Percentiles rank a stretch among this genome's conserved stretches.
Conservation (phyloP, 176 grass and related monocot genomes). For the Eragrostis curvula region DNA sequence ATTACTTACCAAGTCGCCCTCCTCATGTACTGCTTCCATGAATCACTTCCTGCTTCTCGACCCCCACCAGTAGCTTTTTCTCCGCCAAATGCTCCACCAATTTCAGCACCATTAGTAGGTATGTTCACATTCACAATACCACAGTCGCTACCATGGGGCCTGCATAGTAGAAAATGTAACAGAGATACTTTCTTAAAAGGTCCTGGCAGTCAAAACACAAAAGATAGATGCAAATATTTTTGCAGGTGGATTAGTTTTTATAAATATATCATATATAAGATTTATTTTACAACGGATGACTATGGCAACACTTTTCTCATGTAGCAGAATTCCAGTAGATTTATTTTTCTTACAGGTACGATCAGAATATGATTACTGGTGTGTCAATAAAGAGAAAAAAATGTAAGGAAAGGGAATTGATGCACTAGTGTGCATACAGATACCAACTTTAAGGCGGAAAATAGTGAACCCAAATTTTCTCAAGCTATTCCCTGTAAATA, state of each 20-base stretch:
- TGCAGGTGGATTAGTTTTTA: constrained; percentile 19
- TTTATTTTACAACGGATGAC: not conserved
- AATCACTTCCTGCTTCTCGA: constrained; percentile 97
- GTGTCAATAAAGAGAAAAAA: not conserved
- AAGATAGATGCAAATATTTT: not conserved
- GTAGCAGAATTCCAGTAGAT: not conserved
- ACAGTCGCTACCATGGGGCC: constrained; percentile 92
- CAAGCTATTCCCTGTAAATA: no score
- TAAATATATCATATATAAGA: not conserved
- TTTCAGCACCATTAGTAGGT: constrained; percentile 99
- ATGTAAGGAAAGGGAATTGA: not conserved
- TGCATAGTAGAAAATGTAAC: constrained; percentile 54
- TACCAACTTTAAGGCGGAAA: no score
- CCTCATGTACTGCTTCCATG: constrained; percentile 99
- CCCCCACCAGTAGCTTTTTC: constrained; percentile 97
- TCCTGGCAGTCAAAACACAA: not conserved
- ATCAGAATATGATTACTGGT: constrained; percentile 3
- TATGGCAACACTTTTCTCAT: constrained; percentile 10
- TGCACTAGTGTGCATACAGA: not conserved
- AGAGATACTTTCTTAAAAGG: not conserved
- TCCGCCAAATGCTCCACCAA: constrained; percentile 98
- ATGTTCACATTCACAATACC: constrained; percentile 99
- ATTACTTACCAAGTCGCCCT: constrained; percentile 85
- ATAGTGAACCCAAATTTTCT: no score
- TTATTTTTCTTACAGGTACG: not conserved